Percentiles rank a stretch among this genome's conserved stretches.
phyloP scores from a whole-genome alignment of 805 yeast species.

The Scheffersomyces amazonensis region DNA sequence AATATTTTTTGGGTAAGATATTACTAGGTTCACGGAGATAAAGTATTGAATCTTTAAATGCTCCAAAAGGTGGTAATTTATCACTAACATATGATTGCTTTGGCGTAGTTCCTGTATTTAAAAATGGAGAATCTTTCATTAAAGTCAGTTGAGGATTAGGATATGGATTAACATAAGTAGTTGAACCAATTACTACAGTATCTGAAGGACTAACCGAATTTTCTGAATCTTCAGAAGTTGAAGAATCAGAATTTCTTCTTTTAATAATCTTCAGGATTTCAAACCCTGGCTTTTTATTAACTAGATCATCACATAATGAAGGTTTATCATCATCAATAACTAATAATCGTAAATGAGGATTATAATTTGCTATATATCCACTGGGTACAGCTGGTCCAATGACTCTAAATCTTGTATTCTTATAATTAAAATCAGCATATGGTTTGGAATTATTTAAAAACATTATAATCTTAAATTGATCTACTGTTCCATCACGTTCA shows the following conservation, averaged over 20 bases:
- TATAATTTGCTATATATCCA: conserved; percentile 25
- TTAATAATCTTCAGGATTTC: conserved; percentile 18
- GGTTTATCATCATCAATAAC: conserved; percentile 33
- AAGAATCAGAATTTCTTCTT: conserved; percentile 3
- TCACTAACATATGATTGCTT: conserved; percentile 19
- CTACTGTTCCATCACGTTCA: conserved; percentile 6
- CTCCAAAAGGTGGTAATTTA: conserved; percentile 39
- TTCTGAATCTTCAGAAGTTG: not conserved
- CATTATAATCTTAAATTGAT: conserved; percentile 22
- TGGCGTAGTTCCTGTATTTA: conserved; percentile 1
- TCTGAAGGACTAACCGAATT: not conserved
- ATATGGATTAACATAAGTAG: conserved; percentile 26
- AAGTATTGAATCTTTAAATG: conserved; percentile 24
- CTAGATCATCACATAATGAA: conserved; percentile 31
- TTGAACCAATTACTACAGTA: conserved; percentile 6
- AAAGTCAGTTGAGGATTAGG: conserved; percentile 17
- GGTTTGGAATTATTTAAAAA: conserved; percentile 37
- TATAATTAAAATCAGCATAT: conserved; percentile 37
- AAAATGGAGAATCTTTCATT: conserved; percentile 2
- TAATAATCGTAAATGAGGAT: conserved; percentile 31
- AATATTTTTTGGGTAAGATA: conserved; percentile 32
- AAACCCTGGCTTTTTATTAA: conserved; percentile 26
- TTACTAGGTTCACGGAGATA: conserved; percentile 13
- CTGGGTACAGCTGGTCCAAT: conserved; percentile 32
- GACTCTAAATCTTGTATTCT: conserved; percentile 34